These are phyloP conservation scores for Penicillium goetzii DNA, from an alignment of 495 filamentous ascomycete genomes.

Conservation along the genomic window DNA sequence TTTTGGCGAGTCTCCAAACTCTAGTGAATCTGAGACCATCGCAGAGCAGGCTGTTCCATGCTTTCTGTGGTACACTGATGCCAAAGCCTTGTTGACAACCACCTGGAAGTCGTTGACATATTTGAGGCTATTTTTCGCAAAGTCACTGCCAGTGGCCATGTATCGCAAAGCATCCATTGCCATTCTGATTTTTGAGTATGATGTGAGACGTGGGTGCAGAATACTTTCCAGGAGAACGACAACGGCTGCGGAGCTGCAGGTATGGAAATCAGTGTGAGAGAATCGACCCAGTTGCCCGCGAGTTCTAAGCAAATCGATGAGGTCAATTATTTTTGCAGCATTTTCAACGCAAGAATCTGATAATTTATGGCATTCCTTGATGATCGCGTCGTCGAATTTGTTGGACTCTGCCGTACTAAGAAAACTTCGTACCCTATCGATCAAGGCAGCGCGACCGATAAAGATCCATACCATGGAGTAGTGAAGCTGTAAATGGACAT, in stretches of 20 bases:
- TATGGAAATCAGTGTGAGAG: slow-evolving; percentile 10
- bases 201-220: slow-evolving; percentile 8
- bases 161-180: slow-evolving; percentile 9
- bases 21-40: too few species aligned
- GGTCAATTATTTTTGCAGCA: too few species aligned
- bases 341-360: too few species aligned
- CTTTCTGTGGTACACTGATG: not conserved
- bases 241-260: slow-evolving; percentile 8
- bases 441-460: slow-evolving; percentile 9
- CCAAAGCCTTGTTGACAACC: slow-evolving; percentile 7
- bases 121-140: slow-evolving; percentile 9
- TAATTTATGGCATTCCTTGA: too few species aligned
- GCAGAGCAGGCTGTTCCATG: too few species aligned
- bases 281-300: slow-evolving; percentile 8
- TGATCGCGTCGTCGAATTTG: too few species aligned
- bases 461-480: slow-evolving; percentile 11
- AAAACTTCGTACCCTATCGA: slow-evolving; percentile 9
- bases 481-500: slow-evolving; percentile 11
- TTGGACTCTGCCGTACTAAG: not conserved
- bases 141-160: slow-evolving; percentile 9
- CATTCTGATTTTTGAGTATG: slow-evolving; percentile 7
- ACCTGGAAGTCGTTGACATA: slow-evolving; percentile 8
- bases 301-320: not conserved
- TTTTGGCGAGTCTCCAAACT: too few species aligned
- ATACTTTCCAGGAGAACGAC: slow-evolving; percentile 11